Percentiles rank a stretch among this genome's conserved stretches.
These are phyloP conservation scores for Lepraria neglecta DNA, from an alignment of 495 filamentous ascomycete species.

Conservation along the genomic window DNA sequence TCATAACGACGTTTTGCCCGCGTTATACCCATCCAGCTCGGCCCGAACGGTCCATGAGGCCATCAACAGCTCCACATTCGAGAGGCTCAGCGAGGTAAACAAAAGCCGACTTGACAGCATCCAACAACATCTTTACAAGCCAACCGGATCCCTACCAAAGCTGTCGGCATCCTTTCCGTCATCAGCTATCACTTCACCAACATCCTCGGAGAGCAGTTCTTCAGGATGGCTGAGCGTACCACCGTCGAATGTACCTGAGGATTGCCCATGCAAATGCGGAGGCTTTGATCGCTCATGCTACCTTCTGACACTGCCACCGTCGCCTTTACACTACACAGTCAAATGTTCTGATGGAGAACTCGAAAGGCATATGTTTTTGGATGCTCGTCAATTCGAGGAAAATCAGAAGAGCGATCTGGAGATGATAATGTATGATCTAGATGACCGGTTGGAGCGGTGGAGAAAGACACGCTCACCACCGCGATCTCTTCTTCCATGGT, in stretches of 20 bases:
- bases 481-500: constrained; percentile 4
- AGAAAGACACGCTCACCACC: neutral
- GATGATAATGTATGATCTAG: neutral
- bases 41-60: too few species aligned
- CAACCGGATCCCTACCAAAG: too few species aligned
- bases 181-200: neutral
- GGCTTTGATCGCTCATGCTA: neutral
- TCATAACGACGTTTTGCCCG: too few species aligned
- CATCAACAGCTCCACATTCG: too few species aligned
- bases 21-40: too few species aligned
- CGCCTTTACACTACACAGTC: neutral
- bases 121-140: too few species aligned
- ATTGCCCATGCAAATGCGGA: constrained; percentile 8
- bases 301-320: constrained; percentile 6
- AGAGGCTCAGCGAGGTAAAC: too few species aligned
- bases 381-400: neutral
- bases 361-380: neutral
- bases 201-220: neutral
- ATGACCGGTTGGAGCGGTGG: constrained; percentile 1
- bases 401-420: neutral
- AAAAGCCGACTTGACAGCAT: too few species aligned
- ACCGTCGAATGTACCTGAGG: neutral
- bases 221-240: neutral
- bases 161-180: too few species aligned
- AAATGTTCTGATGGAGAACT: neutral